These are phyloP conservation scores for Globisporangium barbulae DNA, from an alignment of 352 stramenopile species.

Conservation along the genomic window DNA sequence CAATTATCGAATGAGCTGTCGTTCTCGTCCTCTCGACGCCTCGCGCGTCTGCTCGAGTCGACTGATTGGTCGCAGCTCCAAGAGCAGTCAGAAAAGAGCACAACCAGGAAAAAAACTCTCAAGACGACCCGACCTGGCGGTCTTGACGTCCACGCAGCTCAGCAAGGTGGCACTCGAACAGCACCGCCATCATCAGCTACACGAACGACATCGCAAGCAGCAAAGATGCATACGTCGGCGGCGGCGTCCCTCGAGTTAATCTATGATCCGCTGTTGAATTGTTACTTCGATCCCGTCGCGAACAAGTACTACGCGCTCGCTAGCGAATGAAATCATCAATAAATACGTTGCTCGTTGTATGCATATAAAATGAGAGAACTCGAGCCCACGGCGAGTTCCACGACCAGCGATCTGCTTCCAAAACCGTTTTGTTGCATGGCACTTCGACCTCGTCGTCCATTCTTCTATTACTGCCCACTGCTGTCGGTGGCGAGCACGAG, in stretches of 20 bases:
- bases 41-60: conserved; percentile 63
- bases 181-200: background rate
- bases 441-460: too few species aligned
- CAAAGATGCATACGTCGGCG: background rate
- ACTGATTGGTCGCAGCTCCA: conserved; percentile 48
- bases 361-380: background rate
- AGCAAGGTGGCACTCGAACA: background rate
- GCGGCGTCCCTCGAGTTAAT: conserved; percentile 56
- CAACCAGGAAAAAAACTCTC: background rate
- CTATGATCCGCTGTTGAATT: conserved; percentile 80
- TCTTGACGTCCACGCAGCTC: conserved; percentile 1
- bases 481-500: conserved; percentile 14
- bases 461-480: conserved; percentile 6
- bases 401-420: background rate
- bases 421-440: background rate
- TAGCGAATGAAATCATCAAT: conserved; percentile 20
- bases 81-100: background rate
- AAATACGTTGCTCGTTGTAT: conserved; percentile 26
- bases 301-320: conserved; percentile 87
- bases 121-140: background rate
- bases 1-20: conserved; percentile 5
- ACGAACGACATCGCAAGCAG: background rate
- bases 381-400: background rate
- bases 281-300: conserved; percentile 76
- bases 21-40: conserved; percentile 35